Base-by-base conservation (phyloP, 78 protist genomes). In the Dictyostelium capitatum region DNA sequence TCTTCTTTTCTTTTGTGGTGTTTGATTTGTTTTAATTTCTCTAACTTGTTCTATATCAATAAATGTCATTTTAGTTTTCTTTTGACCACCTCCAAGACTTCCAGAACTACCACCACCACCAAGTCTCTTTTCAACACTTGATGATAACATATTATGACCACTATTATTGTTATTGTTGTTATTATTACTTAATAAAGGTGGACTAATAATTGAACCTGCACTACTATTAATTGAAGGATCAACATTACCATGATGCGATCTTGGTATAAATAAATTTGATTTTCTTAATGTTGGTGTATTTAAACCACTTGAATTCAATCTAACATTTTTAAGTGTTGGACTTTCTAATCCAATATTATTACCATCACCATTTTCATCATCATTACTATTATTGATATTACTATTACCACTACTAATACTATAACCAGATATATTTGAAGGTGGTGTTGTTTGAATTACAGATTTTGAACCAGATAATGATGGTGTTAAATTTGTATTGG, bases 381-480 rank as follows among this genome's bases (percentile, higher is more conserved):
- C 11, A 62, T n/a, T 19, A 2, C 25, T 14, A 46, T 48, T 23
- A 23, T 43, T 23, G 6, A 23, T 43, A 9, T 48, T 74, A 23
- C 25, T 6, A 10, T 43, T 43, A 25, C 43, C 51, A n/a, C 11
- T 10, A 47, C 20, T 14, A n/a, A n/a, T 8, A 8, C 25, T 28
- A 53, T 65, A 77, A 3, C 23, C 20, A 25, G 23, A 53, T 37
- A 62, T 25, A 56, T 56, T 56, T 14, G 73, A 14, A 11, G 81
- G 81, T 47, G 82, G 11, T 4, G 82, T 51, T 5, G 64, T 83
- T 23, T 70, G 72, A 17, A 75, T 20, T 8, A 17, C 23, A 5
- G 83, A 75, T 59, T 85, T 85, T 48, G 83, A 75, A 20, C 62
- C 92, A 20, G 92, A 41, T n/a, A 85, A n/a, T 46, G 92, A 74